A percentile compares a stretch with the other conserved stretches of the same genome.
These are phyloP conservation scores for Phytopythium chamaehyphon DNA, from an alignment of 352 stramenopile genomes.

Conservation along the genomic window DNA sequence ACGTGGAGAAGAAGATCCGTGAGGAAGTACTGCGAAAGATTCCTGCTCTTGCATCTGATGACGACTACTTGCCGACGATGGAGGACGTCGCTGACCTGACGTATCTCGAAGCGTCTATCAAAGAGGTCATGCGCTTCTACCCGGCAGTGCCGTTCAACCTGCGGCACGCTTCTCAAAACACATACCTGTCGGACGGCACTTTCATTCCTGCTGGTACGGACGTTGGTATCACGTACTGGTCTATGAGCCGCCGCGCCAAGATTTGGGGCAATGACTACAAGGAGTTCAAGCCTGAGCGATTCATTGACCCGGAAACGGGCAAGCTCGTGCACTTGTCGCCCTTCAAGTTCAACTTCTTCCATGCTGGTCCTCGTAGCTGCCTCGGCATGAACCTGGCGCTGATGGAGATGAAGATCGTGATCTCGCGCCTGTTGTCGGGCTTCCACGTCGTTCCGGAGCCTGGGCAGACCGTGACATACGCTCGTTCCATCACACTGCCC, in stretches of 20 bases:
- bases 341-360: conserved; percentile 66
- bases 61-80: conserved; percentile 16
- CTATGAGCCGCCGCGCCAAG: conserved; percentile 23
- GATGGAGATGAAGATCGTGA: conserved; percentile 75
- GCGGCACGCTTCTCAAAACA: conserved; percentile 32
- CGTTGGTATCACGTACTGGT: conserved; percentile 38
- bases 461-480: conserved; percentile 32
- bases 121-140: conserved; percentile 54
- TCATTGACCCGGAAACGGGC: conserved; percentile 23
- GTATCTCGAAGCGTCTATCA: conserved; percentile 55
- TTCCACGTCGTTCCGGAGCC: conserved; percentile 41
- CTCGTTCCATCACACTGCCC: conserved; percentile 39
- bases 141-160: conserved; percentile 48
- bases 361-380: conserved; percentile 48
- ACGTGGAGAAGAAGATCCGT: conserved; percentile 32
- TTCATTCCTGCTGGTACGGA: conserved; percentile 37
- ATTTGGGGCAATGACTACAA: conserved; percentile 35
- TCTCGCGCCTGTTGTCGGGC: conserved; percentile 38
- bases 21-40: conserved; percentile 40
- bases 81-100: conserved; percentile 35
- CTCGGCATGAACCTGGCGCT: conserved; percentile 65
- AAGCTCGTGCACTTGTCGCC: conserved; percentile 30
- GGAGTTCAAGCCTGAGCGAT: conserved; percentile 47
- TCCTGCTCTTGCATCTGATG: conserved; percentile 20
- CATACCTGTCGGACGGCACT: conserved; percentile 54